Conservation (phyloP, 106 monocot genomes). For the Allium sativum region DNA sequence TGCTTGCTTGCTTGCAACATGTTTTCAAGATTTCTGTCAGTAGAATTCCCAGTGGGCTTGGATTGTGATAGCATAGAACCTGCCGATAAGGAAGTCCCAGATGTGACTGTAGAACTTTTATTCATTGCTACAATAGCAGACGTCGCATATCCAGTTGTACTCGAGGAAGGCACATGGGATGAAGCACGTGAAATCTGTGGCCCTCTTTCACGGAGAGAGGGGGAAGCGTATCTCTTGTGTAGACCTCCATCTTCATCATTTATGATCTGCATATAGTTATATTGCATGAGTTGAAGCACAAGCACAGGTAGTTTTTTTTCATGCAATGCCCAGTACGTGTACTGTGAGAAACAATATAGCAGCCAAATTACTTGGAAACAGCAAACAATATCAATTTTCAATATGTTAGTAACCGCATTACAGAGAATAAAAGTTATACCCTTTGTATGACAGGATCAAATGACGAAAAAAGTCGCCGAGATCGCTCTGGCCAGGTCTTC, state of each 20-base stretch:
- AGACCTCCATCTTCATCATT: conserved; percentile 97
- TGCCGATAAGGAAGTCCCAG: conserved; percentile 52
- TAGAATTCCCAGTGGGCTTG: conserved; percentile 40
- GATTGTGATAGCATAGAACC: conserved; percentile 37
- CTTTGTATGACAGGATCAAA: conserved; percentile 96
- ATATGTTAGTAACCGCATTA: neutral
- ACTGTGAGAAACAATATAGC: no score
- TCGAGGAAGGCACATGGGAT: conserved; percentile 33
- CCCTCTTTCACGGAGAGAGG: conserved; percentile 78
- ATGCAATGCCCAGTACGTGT: no score
- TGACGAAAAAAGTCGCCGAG: conserved; percentile 64
- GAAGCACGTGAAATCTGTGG: conserved; percentile 34
- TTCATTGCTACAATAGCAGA: conserved; percentile 97
- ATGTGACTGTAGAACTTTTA: conserved; percentile 49
- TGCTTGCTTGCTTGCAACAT: conserved; percentile 90
- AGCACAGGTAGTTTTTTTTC: no score
- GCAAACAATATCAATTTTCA: no score
- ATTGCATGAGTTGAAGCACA: neutral
- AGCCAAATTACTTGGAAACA: no score
- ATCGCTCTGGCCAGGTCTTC: conserved; percentile 99
- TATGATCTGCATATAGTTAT: conserved; percentile 37
- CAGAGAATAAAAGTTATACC: conserved; percentile 30
- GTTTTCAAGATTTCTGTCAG: conserved; percentile 89
- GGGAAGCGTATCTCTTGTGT: conserved; percentile 94
- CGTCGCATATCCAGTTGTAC: conserved; percentile 73